Evolutionary conservation across 1,284 basidiomycete genomes (phyloP).

Genomic region (Mycena citricolor): DNA sequence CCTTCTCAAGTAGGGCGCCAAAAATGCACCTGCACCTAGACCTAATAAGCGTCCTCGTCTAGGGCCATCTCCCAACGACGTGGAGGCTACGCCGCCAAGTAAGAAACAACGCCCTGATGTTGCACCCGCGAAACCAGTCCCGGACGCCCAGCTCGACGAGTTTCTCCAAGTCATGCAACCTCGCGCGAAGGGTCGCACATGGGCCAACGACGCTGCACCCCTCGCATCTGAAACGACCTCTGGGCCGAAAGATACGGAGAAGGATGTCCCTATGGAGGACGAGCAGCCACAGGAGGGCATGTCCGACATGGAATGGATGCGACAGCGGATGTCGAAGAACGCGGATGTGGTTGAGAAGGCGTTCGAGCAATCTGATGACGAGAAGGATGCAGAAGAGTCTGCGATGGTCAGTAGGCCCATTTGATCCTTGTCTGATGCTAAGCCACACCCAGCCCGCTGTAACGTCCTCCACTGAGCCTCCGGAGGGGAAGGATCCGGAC

Average conservation of each 20-base stretch:
- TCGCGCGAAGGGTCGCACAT: conserved; percentile 58
- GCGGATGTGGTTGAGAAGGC: conserved; percentile 47
- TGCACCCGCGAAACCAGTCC: conserved; percentile 25
- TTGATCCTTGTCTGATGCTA: conserved; percentile 1
- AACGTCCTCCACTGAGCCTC: conserved; percentile 18
- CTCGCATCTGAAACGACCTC: too few relatives aligned
- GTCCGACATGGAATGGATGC: conserved; percentile 79
- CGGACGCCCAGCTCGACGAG: conserved; percentile 49
- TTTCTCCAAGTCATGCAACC: conserved; percentile 68
- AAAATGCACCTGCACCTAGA: conserved; percentile 61
- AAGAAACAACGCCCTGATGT: conserved; percentile 8
- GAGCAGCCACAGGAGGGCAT: conserved; percentile 36
- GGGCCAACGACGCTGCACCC: conserved; percentile 54
- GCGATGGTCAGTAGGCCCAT: too few relatives aligned
- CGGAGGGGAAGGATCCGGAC: conserved; percentile 43
- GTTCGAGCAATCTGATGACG: conserved; percentile 63
- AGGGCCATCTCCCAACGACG: conserved; percentile 39
- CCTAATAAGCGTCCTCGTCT: conserved; percentile 70
- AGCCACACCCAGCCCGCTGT: conserved; percentile 9
- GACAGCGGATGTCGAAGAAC: conserved; percentile 55
- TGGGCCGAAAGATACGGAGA: too few relatives aligned
- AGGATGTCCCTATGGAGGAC: too few relatives aligned
- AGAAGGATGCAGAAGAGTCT: conserved; percentile 31
- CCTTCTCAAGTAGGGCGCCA: conserved; percentile 48
- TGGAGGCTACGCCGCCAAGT: conserved; percentile 7